Base-by-base conservation (phyloP, 148 eudicot species). In the Simmondsia chinensis region DNA sequence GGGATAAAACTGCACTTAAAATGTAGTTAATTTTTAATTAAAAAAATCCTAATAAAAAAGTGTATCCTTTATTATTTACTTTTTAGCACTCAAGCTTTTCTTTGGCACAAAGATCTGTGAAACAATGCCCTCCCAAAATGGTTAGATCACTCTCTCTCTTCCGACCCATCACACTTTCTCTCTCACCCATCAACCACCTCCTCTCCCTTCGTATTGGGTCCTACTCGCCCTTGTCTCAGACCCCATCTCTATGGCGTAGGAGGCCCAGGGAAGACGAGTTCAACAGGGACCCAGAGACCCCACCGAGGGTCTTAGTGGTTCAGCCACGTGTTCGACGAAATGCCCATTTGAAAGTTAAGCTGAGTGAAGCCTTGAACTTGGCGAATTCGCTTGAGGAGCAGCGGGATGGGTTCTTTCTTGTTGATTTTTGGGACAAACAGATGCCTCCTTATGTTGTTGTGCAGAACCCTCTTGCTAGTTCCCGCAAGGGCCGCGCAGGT, bases 331-430 rank as follows among this genome's bases (percentile, higher is more conserved):
- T 80, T 22, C 71, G 82, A 6, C 93, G 82, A 16, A 59, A 64
- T 5, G 8, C 63, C 24, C 33, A 56, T 4, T 37, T 89, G 59
- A 39, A 68, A 31, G 38, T 72, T 9, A 89, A 83, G 70, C 91
- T 89, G n/a, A 68, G 66, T 4, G 97, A 89, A 39, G 97, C 97
- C 7, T 66, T 84, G 21, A 89, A 73, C 57, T 72, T 89, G 1
- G 97, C 97, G 2, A 89, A 84, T 58, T 89, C 97, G 1, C 84
- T 89, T 19, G 95, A 84, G 20, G 72, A 84, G 26, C 95, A 71
- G 54, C 50, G 97, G 8, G 88, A 83, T 61, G 95, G 79, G 1
- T 56, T 23, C n/a, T 80, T 81, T 16, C 56, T 48, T 22, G 54
- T 80, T n/a, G 77, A 89, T 21, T 60, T 78, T 21, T 48, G 59